Evolutionary conservation across 2,329 filamentous ascomycete genomes (phyloP), one percentile per base, ranked within the genome.

Genomic region (Alternaria ethzedia): DNA sequence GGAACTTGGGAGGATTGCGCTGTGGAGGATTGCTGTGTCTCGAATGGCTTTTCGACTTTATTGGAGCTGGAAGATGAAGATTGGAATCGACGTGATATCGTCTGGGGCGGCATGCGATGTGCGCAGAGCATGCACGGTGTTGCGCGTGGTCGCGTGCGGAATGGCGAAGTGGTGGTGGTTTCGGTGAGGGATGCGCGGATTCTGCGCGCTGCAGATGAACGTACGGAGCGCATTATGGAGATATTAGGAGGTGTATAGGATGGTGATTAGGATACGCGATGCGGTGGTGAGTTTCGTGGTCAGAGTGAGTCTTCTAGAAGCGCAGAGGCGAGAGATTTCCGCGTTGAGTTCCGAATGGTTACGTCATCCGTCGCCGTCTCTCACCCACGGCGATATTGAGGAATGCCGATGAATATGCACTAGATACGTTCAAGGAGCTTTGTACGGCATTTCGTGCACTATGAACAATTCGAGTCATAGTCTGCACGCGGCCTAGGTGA

Each of bases 71-170:
- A 54, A 5, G 67, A 41, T 7, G 75, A 74, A 1, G 74, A 76
- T 54, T 77, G 74, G 17, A 68, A 62, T 47, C 74, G 71, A 3
- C 68, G 75, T 26, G 65, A 30, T 21, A 59, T 21, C 55, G 28
- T 13, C 45, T 54, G 65, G 26, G 63, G 52, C 17, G 65, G 46
- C 57, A 61, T 61, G 20, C 61, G 59, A 50, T 72, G 63, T 11
- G 69, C 56, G 68, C 71, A 78, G 56, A 74, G 61, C 23, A 76
- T 49, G 45, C 73, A 78, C 67, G 71, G 64, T 54, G 69, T 54
- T 50, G 66, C 51, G 41, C 54, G 64, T 64, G 57, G 70, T 63
- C 64, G 69, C 28, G 65, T 60, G 49, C 65, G 70, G 25, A 70
- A 59, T 3, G 68, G 61, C 21, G 66, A 63, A 15, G 47, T 25